Evolutionary conservation across 2,329 filamentous ascomycete genomes (phyloP), one percentile per base, ranked within the genome.

Genomic region (Hirsutella thompsonii): DNA sequence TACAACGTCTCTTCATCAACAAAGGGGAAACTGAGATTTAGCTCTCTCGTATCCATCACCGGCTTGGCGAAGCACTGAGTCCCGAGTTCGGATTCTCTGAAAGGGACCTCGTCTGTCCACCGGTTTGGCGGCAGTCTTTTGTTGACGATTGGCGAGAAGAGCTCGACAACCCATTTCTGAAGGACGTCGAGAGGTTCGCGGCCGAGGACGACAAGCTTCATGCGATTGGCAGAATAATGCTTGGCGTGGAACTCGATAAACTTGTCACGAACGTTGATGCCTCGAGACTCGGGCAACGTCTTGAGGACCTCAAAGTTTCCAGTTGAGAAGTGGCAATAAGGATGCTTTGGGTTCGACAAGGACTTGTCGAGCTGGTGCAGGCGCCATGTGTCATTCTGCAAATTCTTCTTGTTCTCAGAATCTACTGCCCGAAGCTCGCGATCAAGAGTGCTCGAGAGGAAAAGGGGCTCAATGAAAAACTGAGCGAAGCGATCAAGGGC

Each of bases 381-480:
- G 14, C 89, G 78, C 87, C 89, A 94, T 42, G 76, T 74, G 55
- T 95, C 89, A 57, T 78, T 90, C 63, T 95, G 89, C 38, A 95
- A 67, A 52, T 95, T 95, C 73, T 95, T 95, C 72, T 94, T 94
- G 66, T 95, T 94, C 61, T 95, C 89, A 5, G 88, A 94, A 55
- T 95, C 88, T 18, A 95, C 89, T 1, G 89, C 89, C 49, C 75
- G 79, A 46, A 95, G 69, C 63, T 95, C 89, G 38, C 89, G 76
- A 52, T 95, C 89, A 38, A 95, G 62, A 0, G 88, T 92, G 48
- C 79, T 86, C 41, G 82, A 79, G 9, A 93, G 70, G 59, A 95
- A 95, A 28, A 95, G 70, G 0, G 89, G 89, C 46, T 83, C 75
- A 48, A 94, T 81, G 60, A 95, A 95, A 64, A 95, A 95, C 57